Percentiles rank a stretch among this genome's conserved stretches.
These are phyloP conservation scores for Leishmania arabica DNA, from an alignment of 208 protist species.

Conservation along the genomic window DNA sequence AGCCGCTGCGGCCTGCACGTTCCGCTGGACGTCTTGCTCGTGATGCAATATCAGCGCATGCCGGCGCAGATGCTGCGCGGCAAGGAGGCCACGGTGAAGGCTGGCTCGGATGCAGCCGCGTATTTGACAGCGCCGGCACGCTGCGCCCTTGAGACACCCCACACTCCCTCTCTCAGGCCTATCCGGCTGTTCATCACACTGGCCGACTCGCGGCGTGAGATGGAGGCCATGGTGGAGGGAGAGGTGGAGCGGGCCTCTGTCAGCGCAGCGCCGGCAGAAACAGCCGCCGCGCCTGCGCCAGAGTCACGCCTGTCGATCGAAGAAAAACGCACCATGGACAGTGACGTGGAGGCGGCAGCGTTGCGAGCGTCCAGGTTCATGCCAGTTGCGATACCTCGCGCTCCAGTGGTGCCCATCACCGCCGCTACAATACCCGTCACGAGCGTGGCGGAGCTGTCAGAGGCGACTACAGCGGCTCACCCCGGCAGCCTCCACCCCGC, in stretches of 20 bases:
- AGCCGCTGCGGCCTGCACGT: conserved; percentile 45
- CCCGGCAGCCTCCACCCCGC: neutral
- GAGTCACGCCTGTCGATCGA: conserved; percentile 8
- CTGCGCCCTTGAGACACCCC: conserved; percentile 10
- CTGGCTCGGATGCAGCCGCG: conserved; percentile 19
- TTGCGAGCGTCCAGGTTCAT: conserved; percentile 52
- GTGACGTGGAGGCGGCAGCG: conserved; percentile 47
- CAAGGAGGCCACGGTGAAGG: conserved; percentile 22
- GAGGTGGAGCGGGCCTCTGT: conserved; percentile 1
- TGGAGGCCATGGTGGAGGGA: conserved; percentile 34
- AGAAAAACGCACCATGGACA: conserved; percentile 31
- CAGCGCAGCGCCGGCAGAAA: neutral
- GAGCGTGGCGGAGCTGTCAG: neutral
- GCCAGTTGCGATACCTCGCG: conserved; percentile 48
- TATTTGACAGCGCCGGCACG: conserved; percentile 17
- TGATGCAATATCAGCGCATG: conserved; percentile 36
- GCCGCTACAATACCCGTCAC: conserved; percentile 4
- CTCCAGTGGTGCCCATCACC: conserved; percentile 37
- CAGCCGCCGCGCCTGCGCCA: neutral
- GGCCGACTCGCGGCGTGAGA: conserved; percentile 21
- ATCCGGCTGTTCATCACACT: conserved; percentile 49
- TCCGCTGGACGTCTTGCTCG: conserved; percentile 49
- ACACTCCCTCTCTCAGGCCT: conserved; percentile 32
- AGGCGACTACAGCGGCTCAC: neutral
- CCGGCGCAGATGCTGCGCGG: conserved; percentile 29